Base-by-base conservation (phyloP, 371 early-diverging fungal genomes). In the Lichtheimia ornata region DNA sequence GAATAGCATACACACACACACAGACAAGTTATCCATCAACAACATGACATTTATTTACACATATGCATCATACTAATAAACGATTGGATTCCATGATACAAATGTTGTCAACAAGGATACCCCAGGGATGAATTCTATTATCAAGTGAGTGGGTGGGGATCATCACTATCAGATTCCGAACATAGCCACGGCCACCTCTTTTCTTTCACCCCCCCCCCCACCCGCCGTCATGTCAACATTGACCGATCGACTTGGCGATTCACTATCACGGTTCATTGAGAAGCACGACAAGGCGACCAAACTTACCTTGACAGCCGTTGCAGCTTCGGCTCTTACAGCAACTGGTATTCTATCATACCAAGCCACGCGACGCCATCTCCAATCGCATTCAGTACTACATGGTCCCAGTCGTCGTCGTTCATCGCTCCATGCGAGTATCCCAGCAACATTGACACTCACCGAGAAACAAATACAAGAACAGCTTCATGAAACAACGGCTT, bases 391-490 rank as follows among this genome's bases (percentile, higher is more conserved):
- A n/a, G 62, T 86, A 52, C 84, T 83, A 56, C 73, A 77, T 15
- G 79, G 76, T 18, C 47, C 41, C 64, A 15, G 68, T 57, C 12
- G 20, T 14, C 58, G 58, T 27, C 58, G 5, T 45, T 15, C 58
- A 17, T 22, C 35, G 17, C 14, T 20, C 25, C 28, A n/a, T 7
- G 0, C 47, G 5, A 22, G 18, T 18, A 47, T 47, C 17, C 18
- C 56, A 28, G 41, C 18, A 56, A 24, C 30, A 56, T 20, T 52
- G 51, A 25, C 59, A 51, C 57, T 72, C 41, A 81, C 88, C 35
- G 92, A 91, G 57, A 72, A 80, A 5, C 72, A 94, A 5, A 82
- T 94, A 22, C 73, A 87, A 27, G 97, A 97, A 65, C 97, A 97
- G 66, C 68, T 97, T 45, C 72, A 93, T 1, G 80, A 92, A 27